Percentiles rank a stretch among this genome's conserved stretches.
Conservation (phyloP, 1,139 yeast genomes). For the Pichia sp. region DNA sequence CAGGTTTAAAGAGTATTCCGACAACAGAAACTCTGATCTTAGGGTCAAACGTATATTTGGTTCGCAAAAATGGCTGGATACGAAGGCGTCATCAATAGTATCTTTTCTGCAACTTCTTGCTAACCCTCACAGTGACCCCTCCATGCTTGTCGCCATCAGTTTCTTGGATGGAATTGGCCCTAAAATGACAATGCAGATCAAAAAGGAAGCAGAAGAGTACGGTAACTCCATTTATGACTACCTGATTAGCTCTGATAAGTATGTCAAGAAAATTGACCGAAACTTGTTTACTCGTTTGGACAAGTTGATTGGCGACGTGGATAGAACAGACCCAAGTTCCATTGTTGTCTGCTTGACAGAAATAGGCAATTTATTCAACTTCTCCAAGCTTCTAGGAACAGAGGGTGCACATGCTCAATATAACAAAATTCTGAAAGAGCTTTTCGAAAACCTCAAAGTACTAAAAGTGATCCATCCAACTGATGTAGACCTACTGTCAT, state of each 20-base stretch:
- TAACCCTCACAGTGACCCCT: conserved; percentile 33
- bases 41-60: conserved; percentile 43
- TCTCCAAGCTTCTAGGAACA: conserved; percentile 13
- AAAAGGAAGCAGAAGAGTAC: conserved; percentile 19
- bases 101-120: conserved; percentile 45
- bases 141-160: conserved; percentile 33
- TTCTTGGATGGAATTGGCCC: conserved; percentile 34
- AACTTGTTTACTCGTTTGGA: conserved; percentile 4
- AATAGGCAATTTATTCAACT: conserved; percentile 30
- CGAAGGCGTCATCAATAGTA: conserved; percentile 46
- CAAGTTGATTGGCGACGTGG: conserved; percentile 15
- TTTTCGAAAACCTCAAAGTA: conserved; percentile 10
- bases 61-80: conserved; percentile 51
- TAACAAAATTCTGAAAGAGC: conserved; percentile 12
- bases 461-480: background rate
- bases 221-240: conserved; percentile 25
- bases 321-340: conserved; percentile 30
- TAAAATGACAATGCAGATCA: conserved; percentile 27
- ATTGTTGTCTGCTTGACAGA: conserved; percentile 29
- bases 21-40: conserved; percentile 36
- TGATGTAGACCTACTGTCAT: background rate
- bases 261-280: background rate
- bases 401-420: conserved; percentile 10
- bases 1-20: conserved; percentile 40
- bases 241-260: conserved; percentile 11